phyloP scores from a whole-genome alignment of 2,329 filamentous ascomycete genomes.

The Xylaria sp. region DNA sequence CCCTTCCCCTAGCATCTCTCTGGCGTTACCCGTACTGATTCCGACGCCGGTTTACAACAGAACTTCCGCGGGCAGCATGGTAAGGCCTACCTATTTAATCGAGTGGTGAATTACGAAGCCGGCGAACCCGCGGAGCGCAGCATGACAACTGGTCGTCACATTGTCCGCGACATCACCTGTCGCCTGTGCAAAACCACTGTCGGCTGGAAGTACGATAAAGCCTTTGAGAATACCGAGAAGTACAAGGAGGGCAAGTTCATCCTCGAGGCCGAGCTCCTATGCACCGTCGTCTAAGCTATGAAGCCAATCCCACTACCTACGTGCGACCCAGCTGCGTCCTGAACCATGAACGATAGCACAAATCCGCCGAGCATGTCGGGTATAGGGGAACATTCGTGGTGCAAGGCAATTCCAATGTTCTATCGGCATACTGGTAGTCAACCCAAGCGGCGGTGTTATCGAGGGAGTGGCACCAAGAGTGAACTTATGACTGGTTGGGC shows the following conservation, averaged over 20 bases:
- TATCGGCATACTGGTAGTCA: background rate
- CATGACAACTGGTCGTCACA: constrained; percentile 95
- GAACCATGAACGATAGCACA: background rate
- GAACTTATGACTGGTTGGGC: background rate
- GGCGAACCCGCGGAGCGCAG: constrained; percentile 87
- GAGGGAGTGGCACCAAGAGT: background rate
- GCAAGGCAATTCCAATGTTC: background rate
- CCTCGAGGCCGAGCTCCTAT: constrained; percentile 83
- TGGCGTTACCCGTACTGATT: constrained; percentile 7
- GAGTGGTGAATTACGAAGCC: constrained; percentile 81
- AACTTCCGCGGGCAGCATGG: constrained; percentile 98
- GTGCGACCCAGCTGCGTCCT: background rate
- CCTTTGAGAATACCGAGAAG: constrained; percentile 85
- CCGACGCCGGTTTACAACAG: constrained; percentile 31
- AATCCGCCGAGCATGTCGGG: background rate
- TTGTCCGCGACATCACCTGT: constrained; percentile 90
- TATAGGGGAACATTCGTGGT: background rate
- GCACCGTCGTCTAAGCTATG: constrained; percentile 57
- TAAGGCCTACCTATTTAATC: constrained; percentile 94
- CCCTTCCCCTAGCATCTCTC: background rate
- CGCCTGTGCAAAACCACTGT: constrained; percentile 87
- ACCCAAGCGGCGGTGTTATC: background rate
- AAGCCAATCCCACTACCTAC: background rate
- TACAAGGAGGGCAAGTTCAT: constrained; percentile 99
- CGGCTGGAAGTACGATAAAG: constrained; percentile 99